A percentile compares a stretch with the other conserved stretches of the same genome.
Evolutionary conservation across 257 asterid species (phyloP).

Genomic region (Solanum virginianum): DNA sequence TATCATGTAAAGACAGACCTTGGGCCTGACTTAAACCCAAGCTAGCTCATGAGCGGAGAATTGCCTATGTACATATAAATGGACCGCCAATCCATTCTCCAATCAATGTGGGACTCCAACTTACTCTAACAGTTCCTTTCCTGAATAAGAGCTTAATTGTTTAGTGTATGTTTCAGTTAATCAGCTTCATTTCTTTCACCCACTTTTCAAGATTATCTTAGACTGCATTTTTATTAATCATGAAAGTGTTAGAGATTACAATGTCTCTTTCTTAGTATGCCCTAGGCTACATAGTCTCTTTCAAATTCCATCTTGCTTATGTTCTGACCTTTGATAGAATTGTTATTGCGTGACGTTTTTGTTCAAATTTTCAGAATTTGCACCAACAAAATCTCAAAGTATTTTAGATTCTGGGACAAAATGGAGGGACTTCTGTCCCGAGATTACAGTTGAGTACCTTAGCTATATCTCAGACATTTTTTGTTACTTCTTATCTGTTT

Average conservation of each 20-base stretch:
- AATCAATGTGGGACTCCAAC: not conserved
- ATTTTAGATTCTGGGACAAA: conserved; percentile 28
- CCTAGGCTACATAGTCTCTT: not conserved
- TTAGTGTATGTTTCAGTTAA: not conserved
- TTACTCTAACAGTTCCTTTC: not conserved
- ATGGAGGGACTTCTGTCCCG: conserved; percentile 34
- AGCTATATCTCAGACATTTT: conserved; percentile 1
- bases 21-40: not conserved
- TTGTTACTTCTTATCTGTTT: conserved; percentile 1
- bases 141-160: not conserved
- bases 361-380: conserved; percentile 24
- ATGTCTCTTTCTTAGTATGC: not conserved
- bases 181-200: not conserved
- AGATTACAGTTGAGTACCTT: conserved; percentile 35
- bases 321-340: not conserved
- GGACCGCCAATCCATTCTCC: not conserved
- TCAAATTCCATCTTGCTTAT: not conserved
- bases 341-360: not conserved
- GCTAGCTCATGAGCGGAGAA: not conserved
- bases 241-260: not conserved
- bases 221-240: not conserved
- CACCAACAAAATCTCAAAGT: conserved; percentile 21
- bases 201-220: not conserved
- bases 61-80: not conserved
- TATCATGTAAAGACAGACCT: no score